Evolutionary conservation across 805 yeast genomes (phyloP).

Genomic region (Candida tallmaniae): DNA sequence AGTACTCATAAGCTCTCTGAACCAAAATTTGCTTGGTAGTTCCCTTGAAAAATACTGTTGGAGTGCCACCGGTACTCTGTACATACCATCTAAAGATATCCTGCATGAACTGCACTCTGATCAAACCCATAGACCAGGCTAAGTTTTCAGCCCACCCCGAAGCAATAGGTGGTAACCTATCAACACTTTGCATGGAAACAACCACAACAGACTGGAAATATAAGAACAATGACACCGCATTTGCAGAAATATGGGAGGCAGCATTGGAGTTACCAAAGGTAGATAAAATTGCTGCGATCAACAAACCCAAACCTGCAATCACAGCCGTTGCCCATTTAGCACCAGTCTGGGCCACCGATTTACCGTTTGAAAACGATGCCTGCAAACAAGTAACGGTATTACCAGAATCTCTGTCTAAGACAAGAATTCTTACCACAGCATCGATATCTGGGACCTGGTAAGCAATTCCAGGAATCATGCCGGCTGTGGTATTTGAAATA

Average conservation of each 20-base stretch:
- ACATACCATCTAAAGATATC: slow-evolving; percentile 78
- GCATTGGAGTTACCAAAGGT: slow-evolving; percentile 85
- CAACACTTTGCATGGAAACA: slow-evolving; percentile 80
- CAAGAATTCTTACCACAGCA: slow-evolving; percentile 60
- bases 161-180: slow-evolving; percentile 87
- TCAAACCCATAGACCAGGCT: slow-evolving; percentile 94
- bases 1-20: slow-evolving; percentile 53
- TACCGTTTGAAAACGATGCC: slow-evolving; percentile 69
- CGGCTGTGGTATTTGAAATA: slow-evolving; percentile 44
- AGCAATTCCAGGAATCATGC: slow-evolving; percentile 76
- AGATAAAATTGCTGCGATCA: slow-evolving; percentile 76
- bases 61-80: slow-evolving; percentile 85
- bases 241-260: slow-evolving; percentile 85
- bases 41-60: slow-evolving; percentile 61
- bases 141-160: slow-evolving; percentile 88
- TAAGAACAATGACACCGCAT: slow-evolving; percentile 74
- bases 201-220: slow-evolving; percentile 89
- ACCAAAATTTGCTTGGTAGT: slow-evolving; percentile 65
- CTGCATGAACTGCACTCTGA: slow-evolving; percentile 78
- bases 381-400: slow-evolving; percentile 67
- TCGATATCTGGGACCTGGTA: slow-evolving; percentile 84
- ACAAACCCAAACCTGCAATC: slow-evolving; percentile 80
- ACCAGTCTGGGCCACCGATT: slow-evolving; percentile 73
- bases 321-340: slow-evolving; percentile 94
- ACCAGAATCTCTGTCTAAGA: slow-evolving; percentile 37